Percentiles rank a stretch among this genome's conserved stretches.
phyloP scores from a whole-genome alignment of 2,329 filamentous ascomycete species.

The Thielaviopsis musarum region DNA sequence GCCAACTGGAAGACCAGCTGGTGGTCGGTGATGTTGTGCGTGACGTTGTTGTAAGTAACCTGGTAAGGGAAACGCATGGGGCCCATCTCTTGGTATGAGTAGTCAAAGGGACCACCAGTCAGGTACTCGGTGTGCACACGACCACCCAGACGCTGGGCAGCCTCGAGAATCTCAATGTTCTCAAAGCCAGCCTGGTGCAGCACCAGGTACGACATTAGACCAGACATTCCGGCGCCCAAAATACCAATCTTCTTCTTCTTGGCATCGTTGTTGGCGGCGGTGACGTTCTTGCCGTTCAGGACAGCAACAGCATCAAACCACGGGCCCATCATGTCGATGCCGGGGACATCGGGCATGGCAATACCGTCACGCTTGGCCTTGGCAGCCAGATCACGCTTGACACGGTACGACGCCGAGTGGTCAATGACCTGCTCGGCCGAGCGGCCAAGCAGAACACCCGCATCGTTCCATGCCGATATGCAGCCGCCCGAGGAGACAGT shows the following conservation, averaged over 20 bases:
- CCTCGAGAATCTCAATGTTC: slow-evolving; percentile 46
- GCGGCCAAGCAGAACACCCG: slow-evolving; percentile 18
- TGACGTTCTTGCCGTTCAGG: slow-evolving; percentile 28
- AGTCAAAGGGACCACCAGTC: slow-evolving; percentile 40
- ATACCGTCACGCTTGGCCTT: slow-evolving; percentile 19
- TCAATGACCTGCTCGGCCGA: slow-evolving; percentile 14
- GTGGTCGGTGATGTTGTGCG: slow-evolving; percentile 42
- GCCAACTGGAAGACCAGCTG: slow-evolving; percentile 48
- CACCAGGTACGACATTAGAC: slow-evolving; percentile 40
- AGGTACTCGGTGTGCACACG: slow-evolving; percentile 48
- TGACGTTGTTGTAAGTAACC: slow-evolving; percentile 36
- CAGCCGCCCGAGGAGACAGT: slow-evolving; percentile 21
- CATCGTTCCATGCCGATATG: slow-evolving; percentile 23
- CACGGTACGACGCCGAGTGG: slow-evolving; percentile 10
- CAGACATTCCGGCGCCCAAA: slow-evolving; percentile 48
- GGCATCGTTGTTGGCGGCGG: slow-evolving; percentile 30
- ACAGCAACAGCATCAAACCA: slow-evolving; percentile 51
- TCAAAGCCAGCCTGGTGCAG: slow-evolving; percentile 36
- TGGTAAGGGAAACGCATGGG: slow-evolving; percentile 47
- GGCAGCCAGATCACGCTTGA: slow-evolving; percentile 9
- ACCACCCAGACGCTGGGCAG: slow-evolving; percentile 42
- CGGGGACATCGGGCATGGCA: slow-evolving; percentile 29
- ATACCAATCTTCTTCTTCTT: slow-evolving; percentile 46
- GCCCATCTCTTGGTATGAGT: slow-evolving; percentile 52
- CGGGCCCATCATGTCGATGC: slow-evolving; percentile 23